Base-by-base conservation (phyloP, 257 asterid species). In the Nicotiana obtusifolia region DNA sequence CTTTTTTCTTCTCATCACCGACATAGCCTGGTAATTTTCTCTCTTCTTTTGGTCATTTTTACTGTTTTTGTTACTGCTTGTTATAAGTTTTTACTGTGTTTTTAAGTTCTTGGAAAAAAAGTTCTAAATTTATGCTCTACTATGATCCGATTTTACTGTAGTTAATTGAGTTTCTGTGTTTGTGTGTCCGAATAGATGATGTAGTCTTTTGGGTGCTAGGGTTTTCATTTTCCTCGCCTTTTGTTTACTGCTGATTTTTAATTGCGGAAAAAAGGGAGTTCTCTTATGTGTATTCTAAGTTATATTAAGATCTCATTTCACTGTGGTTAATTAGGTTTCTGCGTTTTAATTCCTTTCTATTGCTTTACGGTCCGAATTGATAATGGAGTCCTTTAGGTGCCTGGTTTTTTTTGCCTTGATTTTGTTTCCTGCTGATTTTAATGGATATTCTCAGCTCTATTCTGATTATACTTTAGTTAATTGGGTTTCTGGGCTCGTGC, bases 201-300 rank as follows among this genome's bases (percentile, higher is more conserved):
- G 60, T 20, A 53, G 24, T 71, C 41, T 71, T 71, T 71, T 71
- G 37, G 78, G 60, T 71, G 78, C 35, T 71, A 71, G 78, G 78
- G 78, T 71, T 71, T 44, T 41, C 49, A 20, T 22, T 68, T 37
- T 68, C 13, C 78, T 71, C 24, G 22, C 24, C 47, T 41, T 28
- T 41, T 69, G 33, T 47, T 47, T 73, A 16, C 37, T 73, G 61
- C 22, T 20, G 61, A 44, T 73, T 47, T 22, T n/a, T 47, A 47
- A 22, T 73, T 24, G 60, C 16, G 49, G 41, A 22, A 47, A 47
- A n/a, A 41, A 47, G 49, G 49, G 49, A 22, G 35, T 44, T 71
- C 33, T 71, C 7, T 71, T 15, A 41, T 41, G 59, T 54, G 77
- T 41, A 69, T 11, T 68, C 13, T 22, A 8, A 20, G 20, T 2